phyloP scores from a whole-genome alignment of 768 basidiomycete genomes.

The Amanita pallidorosea region DNA sequence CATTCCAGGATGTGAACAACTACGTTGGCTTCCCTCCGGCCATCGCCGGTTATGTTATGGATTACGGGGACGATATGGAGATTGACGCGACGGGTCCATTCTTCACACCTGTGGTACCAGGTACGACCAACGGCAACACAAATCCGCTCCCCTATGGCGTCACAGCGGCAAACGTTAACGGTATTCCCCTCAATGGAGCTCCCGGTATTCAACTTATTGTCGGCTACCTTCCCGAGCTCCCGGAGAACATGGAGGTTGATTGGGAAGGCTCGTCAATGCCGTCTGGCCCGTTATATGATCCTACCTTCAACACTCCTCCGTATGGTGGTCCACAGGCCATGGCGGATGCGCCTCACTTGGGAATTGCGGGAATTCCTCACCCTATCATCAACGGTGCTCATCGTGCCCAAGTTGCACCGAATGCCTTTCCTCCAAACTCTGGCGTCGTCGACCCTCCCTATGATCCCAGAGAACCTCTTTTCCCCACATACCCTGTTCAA shows the following conservation, averaged over 20 bases:
- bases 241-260: background rate
- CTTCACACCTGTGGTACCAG: background rate
- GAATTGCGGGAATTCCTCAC: no score
- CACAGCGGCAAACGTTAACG: no score
- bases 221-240: background rate
- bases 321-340: no score
- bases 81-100: background rate
- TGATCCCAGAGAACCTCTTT: background rate
- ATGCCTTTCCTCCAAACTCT: no score
- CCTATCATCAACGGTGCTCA: no score
- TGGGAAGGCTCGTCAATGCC: background rate
- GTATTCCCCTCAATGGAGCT: no score
- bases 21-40: background rate
- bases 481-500: background rate
- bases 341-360: no score
- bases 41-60: background rate
- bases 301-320: no score
- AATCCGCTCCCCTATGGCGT: no score
- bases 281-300: background rate
- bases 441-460: background rate
- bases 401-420: no score
- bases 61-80: background rate
- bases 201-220: no score
- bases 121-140: no score
- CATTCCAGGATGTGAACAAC: background rate